These are phyloP conservation scores for Urtica urens DNA, from an alignment of 306 rosid species.

Conservation along the genomic window DNA sequence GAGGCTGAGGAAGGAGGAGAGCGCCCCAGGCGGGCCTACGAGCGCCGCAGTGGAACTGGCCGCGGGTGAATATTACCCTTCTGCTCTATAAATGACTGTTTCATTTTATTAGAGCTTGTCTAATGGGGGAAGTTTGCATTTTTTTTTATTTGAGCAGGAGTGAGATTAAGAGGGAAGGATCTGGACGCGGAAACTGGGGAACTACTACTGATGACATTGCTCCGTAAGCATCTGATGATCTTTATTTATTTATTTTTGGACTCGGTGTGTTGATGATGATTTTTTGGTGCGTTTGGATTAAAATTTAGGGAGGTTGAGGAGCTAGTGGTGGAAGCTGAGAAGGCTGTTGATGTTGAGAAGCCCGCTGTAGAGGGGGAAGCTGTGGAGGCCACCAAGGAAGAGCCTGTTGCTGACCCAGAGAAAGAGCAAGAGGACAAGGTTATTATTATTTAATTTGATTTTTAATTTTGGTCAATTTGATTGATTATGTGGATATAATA, in stretches of 20 bases:
- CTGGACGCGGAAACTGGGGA: conserved; percentile 66
- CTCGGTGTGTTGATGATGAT: neutral
- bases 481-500: neutral
- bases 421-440: conserved; percentile 91
- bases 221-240: conserved; percentile 29
- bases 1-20: conserved; percentile 47
- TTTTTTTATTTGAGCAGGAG: conserved; percentile 14
- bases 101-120: no score
- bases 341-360: conserved; percentile 58
- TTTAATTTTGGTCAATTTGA: no score
- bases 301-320: conserved; percentile 48
- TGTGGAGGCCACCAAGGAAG: conserved; percentile 61
- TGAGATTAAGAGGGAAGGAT: conserved; percentile 52
- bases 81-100: neutral
- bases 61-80: conserved; percentile 36
- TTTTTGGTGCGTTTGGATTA: neutral
- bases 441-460: neutral
- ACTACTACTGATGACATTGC: conserved; percentile 34
- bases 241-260: neutral
- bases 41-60: conserved; percentile 59
- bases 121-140: neutral
- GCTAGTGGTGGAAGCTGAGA: conserved; percentile 46
- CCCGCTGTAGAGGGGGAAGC: conserved; percentile 39
- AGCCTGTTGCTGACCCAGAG: conserved; percentile 43
- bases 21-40: conserved; percentile 35